A percentile compares a stretch with the other conserved stretches of the same genome.
phyloP scores from a whole-genome alignment of 345 rosid genomes.

The Populus ilicifolia region DNA sequence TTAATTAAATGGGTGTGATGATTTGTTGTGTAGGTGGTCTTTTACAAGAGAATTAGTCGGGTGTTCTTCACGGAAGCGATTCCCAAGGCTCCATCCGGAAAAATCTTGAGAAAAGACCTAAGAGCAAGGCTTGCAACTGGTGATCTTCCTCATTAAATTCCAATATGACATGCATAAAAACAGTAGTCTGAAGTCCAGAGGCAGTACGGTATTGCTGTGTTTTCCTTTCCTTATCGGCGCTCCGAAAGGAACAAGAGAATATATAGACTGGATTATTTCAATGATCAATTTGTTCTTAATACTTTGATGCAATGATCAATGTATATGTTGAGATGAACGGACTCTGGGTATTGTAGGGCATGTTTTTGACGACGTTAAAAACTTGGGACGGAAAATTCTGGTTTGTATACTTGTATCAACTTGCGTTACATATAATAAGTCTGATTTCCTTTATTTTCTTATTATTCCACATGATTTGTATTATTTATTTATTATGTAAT shows the following conservation, averaged over 20 bases:
- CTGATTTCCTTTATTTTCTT: no score
- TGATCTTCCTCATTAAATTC: constrained; percentile 7
- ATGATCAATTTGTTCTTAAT: not conserved
- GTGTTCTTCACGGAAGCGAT: constrained; percentile 65
- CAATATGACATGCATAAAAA: not conserved
- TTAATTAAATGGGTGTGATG: not conserved
- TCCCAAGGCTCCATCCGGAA: constrained; percentile 85
- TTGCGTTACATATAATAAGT: no score
- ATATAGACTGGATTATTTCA: no score
- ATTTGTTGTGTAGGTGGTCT: constrained; percentile 54
- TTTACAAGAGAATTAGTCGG: constrained; percentile 65
- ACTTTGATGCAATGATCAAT: not conserved
- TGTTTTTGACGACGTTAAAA: no score
- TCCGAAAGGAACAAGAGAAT: not conserved
- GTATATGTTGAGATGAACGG: no score
- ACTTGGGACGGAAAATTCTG: no score
- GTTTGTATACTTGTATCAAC: no score
- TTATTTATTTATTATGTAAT: no score
- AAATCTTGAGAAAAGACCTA: constrained; percentile 75
- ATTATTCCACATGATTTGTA: no score
- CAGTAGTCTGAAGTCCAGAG: not conserved
- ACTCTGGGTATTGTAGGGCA: no score
- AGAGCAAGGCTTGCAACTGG: constrained; percentile 51
- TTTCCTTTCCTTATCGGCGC: not conserved
- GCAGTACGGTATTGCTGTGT: not conserved